Base-by-base conservation (phyloP, 352 stramenopile genomes). In the Pythium chondricola region DNA sequence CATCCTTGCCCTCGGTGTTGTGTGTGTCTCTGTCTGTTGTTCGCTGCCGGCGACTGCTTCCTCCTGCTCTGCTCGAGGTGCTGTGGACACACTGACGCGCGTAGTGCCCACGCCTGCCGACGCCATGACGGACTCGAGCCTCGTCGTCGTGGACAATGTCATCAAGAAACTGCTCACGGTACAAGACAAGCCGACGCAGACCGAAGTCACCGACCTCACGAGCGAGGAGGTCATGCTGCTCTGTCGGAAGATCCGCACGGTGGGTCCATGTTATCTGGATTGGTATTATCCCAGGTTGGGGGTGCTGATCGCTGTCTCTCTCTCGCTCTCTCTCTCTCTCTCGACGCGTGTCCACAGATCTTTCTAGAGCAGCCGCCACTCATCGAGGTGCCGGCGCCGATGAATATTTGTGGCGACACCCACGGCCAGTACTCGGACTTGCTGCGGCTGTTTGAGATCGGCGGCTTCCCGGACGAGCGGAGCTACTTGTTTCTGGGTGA, bases 381-480 rank as follows among this genome's bases (percentile, higher is more conserved):
- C 26, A 71, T 98, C 18, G 94, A 98, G 67, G 67, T 98, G 21
- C 85, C 86, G 31, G 91, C 92, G 11, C 96, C 96, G 22, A 95
- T 98, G 48, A 98, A 98, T 65, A 98, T 99, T 63, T 88, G 74
- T 30, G 97, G 97, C 26, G 97, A 99, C 61, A 96, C 98, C 44
- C 96, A 99, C 56, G 86, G 95, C 4, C 97, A 99, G 71, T 99
- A 98, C 66, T 96, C 98, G 58, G 97, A 99, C 68, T 61, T 99
- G 25, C 67, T 98, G 30, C 93, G 98, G 58, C 66, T 99, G 30
- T 99, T 99, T 57, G 76, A 92, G 58, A 88, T 87, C 45, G 78
- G 80, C 55, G 85, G 91, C 21, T 98, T 98, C 52, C 91, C 85
- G 9, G 83, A 93, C 26, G 77, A 88, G 13, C 56, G 58, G 16